Evolutionary conservation across 2,329 filamentous ascomycete species (phyloP), one percentile per base, ranked within the genome.

Genomic region (Pyricularia grisea): DNA sequence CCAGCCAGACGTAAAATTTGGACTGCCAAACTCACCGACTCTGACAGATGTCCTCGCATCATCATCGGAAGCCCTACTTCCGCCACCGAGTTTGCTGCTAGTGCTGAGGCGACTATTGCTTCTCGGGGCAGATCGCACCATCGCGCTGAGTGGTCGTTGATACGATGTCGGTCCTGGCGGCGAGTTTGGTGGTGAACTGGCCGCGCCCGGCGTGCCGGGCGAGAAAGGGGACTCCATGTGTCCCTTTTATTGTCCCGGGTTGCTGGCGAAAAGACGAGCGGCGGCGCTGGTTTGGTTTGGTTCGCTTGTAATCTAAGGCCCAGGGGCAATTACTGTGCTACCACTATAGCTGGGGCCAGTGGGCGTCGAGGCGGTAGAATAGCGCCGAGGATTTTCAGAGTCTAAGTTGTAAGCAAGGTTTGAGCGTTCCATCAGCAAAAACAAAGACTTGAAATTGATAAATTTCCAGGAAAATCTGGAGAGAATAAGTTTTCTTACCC

Each of bases 41-140:
- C 92, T 95, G 81, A 97, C 94, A 30, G 94, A 92, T 7, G 94
- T 97, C 78, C 92, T 94, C 72, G 86, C 86, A 78, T 97, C 94
- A 74, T 97, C 94, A 75, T 97, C 94, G 0, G 93, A 97, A 28
- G 91, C 90, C 76, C 92, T 88, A 80, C 92, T 97, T 72, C 90
- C 89, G 75, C 87, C 89, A 68, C 88, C 89, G 68, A 85, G 82
- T 79, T 91, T 94, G 81, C 91, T 92, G 75, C 85, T 90, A 82
- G 91, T 90, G 81, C 93, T 97, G 85, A 97, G 84, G 74, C 94
- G 91, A 81, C 93, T 97, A 74, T 85, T 92, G 77, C 92, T 95
- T 78, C 92, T 80, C 27, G 83, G 85, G 63, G 90, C 85, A 65
- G 92, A 86, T 75, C 90, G 89, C 75, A 93, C 87, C 83, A 96